Evolutionary conservation across 768 basidiomycete species (phyloP), one percentile per base, ranked within the genome.

Genomic region (Grammothele lineata): DNA sequence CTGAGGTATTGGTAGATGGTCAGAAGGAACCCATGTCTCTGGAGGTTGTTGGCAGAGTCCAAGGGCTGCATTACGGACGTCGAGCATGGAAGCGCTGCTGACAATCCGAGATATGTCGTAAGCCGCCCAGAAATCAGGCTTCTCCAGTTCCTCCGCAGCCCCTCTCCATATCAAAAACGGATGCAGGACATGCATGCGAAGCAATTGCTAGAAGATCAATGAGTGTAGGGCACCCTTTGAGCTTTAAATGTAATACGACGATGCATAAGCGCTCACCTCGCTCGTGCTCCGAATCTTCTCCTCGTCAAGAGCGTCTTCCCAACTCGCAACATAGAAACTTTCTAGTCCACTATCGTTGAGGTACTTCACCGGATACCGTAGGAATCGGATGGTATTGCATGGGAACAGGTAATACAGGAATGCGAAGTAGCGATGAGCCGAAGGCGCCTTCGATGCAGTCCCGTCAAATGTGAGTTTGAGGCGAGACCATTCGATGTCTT

Each of bases 381-480:
- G 65, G 64, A 96, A 96, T 44, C 76, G 77, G 48, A 95, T 70
- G 34, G 88, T 73, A 68, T 94, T 96, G 66, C 84, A 87, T 1
- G 93, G 93, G 70, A 90, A 96, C 39, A 93, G 78, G 57, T 91
- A 93, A 67, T 94, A 95, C 51, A 96, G 70, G 37, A 76, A 75
- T 2, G 84, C 83, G 67, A 92, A 92, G 58, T 79, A 88, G 36
- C 70, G 74, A 17, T 80, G 74, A 14, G 81, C 74, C 4, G 80
- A 76, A 15, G 88, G 86, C 1, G 78, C 67, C 23, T 70, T 65
- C 12, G 79, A 74, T n/a, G 70, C 63, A 1, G 70, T 71, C 9
- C 73, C 69, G 53, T 75, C 69, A 60, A 87, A 81, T 1, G 79
- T 72, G 56, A 72, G 69, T 40, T 86, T 81, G 22, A 89, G 71